Evolutionary conservation across 2,329 filamentous ascomycete species (phyloP).

Genomic region (Podosphaera xanthii): DNA sequence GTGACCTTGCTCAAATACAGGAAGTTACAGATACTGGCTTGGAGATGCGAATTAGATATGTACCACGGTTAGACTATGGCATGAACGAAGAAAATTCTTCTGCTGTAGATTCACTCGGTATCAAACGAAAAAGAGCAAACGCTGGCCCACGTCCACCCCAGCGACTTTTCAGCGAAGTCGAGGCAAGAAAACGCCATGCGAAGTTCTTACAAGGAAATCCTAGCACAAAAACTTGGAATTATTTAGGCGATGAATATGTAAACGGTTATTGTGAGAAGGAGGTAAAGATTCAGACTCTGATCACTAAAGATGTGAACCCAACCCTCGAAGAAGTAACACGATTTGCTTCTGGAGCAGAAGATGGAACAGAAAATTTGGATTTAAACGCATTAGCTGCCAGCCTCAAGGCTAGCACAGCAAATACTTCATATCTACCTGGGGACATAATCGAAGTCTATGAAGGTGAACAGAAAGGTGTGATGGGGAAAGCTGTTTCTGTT

Average conservation of each 20-base stretch:
- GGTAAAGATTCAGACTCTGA: slow-evolving; percentile 68
- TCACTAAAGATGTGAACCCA: slow-evolving; percentile 78
- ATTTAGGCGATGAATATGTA: slow-evolving; percentile 72
- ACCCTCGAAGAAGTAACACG: slow-evolving; percentile 88
- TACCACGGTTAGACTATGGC: slow-evolving; percentile 82
- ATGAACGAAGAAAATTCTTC: slow-evolving; percentile 50
- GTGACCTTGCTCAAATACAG: slow-evolving; percentile 77
- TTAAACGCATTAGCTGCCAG: slow-evolving; percentile 76
- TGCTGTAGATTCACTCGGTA: slow-evolving; percentile 16
- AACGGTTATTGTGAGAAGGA: slow-evolving; percentile 89
- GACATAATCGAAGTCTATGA: slow-evolving; percentile 94
- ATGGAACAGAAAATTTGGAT: slow-evolving; percentile 85
- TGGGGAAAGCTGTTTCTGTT: slow-evolving; percentile 67
- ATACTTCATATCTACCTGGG: slow-evolving; percentile 70
- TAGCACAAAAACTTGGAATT: slow-evolving; percentile 47
- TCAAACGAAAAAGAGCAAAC: slow-evolving; percentile 57
- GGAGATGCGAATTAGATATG: slow-evolving; percentile 65
- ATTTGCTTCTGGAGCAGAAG: slow-evolving; percentile 70
- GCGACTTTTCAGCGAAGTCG: slow-evolving; percentile 75
- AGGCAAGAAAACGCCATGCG: slow-evolving; percentile 73
- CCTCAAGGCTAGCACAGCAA: slow-evolving; percentile 60
- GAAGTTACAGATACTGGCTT: slow-evolving; percentile 85
- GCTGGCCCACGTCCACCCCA: slow-evolving; percentile 56
- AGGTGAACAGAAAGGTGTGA: slow-evolving; percentile 80
- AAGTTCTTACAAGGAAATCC: slow-evolving; percentile 27